Evolutionary conservation across 2,329 filamentous ascomycete genomes (phyloP).

Genomic region (Fusarium sp.): DNA sequence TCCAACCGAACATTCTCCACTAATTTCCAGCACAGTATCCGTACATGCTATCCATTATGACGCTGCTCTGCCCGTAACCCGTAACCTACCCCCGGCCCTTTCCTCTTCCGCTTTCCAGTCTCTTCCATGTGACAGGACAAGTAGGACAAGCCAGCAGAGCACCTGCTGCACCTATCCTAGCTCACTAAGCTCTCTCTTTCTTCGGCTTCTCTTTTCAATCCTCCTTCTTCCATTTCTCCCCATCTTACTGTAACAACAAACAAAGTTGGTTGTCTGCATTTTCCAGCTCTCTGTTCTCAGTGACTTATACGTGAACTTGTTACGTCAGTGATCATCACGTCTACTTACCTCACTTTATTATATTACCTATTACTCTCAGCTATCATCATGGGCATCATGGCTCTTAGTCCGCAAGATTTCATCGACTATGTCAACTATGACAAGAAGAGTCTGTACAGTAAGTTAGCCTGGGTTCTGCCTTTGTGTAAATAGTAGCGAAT

Average conservation of each 20-base stretch:
- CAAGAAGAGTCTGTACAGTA: conserved; percentile 75
- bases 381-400: conserved; percentile 57
- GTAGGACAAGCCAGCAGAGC: background rate
- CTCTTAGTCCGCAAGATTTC: conserved; percentile 55
- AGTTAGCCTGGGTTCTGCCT: conserved; percentile 45
- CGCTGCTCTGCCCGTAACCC: conserved; percentile 1
- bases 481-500: conserved; percentile 6
- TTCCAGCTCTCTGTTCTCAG: background rate
- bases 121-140: conserved; percentile 40
- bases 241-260: background rate
- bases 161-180: conserved; percentile 4
- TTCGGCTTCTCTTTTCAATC: conserved; percentile 1
- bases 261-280: background rate
- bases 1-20: background rate
- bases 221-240: conserved; percentile 1
- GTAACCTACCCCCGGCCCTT: background rate
- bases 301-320: conserved; percentile 32
- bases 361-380: conserved; percentile 4
- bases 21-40: conserved; percentile 8
- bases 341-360: conserved; percentile 7
- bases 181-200: conserved; percentile 12
- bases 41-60: conserved; percentile 25
- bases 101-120: conserved; percentile 35
- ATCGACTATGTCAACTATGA: conserved; percentile 75
- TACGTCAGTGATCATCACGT: conserved; percentile 33